These are phyloP conservation scores for Amaranthus hypochondriacus DNA, from an alignment of 148 eudicot species.

Conservation along the genomic window DNA sequence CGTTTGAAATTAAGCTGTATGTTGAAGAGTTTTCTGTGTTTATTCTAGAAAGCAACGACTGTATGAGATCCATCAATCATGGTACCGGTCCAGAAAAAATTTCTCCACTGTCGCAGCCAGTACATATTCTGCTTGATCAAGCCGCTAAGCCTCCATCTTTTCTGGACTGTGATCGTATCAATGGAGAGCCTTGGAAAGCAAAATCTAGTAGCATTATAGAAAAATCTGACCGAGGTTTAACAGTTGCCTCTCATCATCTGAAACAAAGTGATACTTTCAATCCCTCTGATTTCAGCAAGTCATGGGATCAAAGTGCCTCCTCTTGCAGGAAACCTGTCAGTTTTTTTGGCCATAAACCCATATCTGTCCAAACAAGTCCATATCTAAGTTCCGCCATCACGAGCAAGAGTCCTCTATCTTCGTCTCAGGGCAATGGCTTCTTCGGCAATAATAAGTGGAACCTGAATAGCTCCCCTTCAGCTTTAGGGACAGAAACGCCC, in stretches of 20 bases:
- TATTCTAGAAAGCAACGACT: constrained; percentile 45
- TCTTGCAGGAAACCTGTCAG: constrained; percentile 39
- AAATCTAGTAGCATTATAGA: constrained; percentile 28
- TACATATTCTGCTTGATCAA: constrained; percentile 29
- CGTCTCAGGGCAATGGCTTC: constrained; percentile 37
- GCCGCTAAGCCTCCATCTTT: constrained; percentile 30
- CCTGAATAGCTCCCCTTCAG: constrained; percentile 29
- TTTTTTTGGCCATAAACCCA: constrained; percentile 37
- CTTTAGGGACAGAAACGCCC: constrained; percentile 27
- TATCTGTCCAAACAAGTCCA: constrained; percentile 35
- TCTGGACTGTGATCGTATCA: constrained; percentile 25
- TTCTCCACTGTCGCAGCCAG: constrained; percentile 30
- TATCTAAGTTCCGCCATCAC: constrained; percentile 30
- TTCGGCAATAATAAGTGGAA: constrained; percentile 38
- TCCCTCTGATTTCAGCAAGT: constrained; percentile 37
- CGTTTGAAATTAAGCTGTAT: not conserved
- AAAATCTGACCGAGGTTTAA: constrained; percentile 29
- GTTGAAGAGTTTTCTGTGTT: constrained; percentile 19
- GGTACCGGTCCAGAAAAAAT: constrained; percentile 36
- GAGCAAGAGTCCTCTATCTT: constrained; percentile 34
- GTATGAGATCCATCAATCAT: constrained; percentile 31
- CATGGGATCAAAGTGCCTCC: constrained; percentile 45
- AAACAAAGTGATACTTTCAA: constrained; percentile 29
- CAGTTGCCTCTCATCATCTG: constrained; percentile 32
- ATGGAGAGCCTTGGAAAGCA: constrained; percentile 44